A percentile compares a stretch with the other conserved stretches of the same genome.
Conservation (phyloP, 805 yeast genomes). For the Suhomyces pyralidae region DNA sequence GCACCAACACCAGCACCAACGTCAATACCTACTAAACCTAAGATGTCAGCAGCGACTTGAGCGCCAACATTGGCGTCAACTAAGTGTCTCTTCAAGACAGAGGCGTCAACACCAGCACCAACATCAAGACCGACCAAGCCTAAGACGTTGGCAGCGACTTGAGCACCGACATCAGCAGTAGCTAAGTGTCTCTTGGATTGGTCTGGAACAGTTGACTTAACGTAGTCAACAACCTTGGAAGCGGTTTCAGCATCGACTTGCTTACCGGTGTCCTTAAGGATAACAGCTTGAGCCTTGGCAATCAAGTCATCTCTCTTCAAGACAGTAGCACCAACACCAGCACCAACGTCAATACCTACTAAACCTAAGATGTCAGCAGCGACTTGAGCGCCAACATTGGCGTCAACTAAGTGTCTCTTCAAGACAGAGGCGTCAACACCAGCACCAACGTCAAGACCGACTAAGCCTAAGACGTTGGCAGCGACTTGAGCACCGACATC, state of each 20-base stretch:
- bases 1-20: constrained; percentile 6
- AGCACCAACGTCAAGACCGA: constrained; percentile 8
- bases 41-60: constrained; percentile 8
- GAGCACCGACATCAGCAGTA: constrained; percentile 10
- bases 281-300: constrained; percentile 3
- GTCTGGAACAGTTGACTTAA: constrained; percentile 6
- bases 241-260: constrained; percentile 8
- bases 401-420: constrained; percentile 14
- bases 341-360: not conserved
- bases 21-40: constrained; percentile 9
- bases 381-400: constrained; percentile 12
- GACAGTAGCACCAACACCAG: constrained; percentile 4
- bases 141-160: constrained; percentile 11
- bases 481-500: constrained; percentile 11
- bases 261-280: constrained; percentile 3
- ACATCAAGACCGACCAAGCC: constrained; percentile 6
- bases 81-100: constrained; percentile 15
- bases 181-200: constrained; percentile 5
- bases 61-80: constrained; percentile 6
- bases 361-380: constrained; percentile 4
- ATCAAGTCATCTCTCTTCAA: constrained; percentile 5
- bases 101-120: constrained; percentile 11
- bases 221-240: constrained; percentile 3
- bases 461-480: constrained; percentile 8
- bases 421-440: constrained; percentile 11